Evolutionary conservation across 345 rosid species (phyloP).

Genomic region (Populus tremula): DNA sequence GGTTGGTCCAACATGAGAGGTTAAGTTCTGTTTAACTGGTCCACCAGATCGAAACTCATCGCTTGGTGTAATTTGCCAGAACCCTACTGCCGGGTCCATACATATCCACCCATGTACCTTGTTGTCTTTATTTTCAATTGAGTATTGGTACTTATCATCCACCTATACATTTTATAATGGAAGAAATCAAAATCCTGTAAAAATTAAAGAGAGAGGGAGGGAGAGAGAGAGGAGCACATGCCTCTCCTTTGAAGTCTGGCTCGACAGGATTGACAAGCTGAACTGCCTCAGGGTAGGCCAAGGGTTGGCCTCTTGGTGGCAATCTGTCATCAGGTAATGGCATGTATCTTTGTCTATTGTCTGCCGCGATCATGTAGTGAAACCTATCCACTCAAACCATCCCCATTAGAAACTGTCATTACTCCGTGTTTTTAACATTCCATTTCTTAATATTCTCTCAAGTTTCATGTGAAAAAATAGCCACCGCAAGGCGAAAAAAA

Average conservation of each 20-base stretch:
- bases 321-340: conserved; percentile 82
- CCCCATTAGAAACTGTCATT: neutral
- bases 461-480: too few species aligned
- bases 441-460: too few species aligned
- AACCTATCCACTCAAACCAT: conserved; percentile 46
- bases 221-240: neutral
- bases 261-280: conserved; percentile 68
- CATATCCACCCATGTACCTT: conserved; percentile 27
- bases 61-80: conserved; percentile 25
- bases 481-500: neutral
- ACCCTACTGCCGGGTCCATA: conserved; percentile 21
- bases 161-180: conserved; percentile 1
- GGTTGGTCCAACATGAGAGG: conserved; percentile 24
- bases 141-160: conserved; percentile 29
- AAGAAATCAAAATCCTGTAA: neutral
- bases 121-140: conserved; percentile 17
- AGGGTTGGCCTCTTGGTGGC: conserved; percentile 56
- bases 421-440: too few species aligned
- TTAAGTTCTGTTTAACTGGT: conserved; percentile 21
- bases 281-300: conserved; percentile 83
- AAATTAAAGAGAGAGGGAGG: neutral
- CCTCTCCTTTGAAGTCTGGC: conserved; percentile 75
- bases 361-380: conserved; percentile 81
- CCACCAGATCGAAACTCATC: conserved; percentile 23
- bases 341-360: conserved; percentile 83